These are phyloP conservation scores for Suillus luteus DNA, from an alignment of 768 basidiomycete genomes.

Conservation along the genomic window DNA sequence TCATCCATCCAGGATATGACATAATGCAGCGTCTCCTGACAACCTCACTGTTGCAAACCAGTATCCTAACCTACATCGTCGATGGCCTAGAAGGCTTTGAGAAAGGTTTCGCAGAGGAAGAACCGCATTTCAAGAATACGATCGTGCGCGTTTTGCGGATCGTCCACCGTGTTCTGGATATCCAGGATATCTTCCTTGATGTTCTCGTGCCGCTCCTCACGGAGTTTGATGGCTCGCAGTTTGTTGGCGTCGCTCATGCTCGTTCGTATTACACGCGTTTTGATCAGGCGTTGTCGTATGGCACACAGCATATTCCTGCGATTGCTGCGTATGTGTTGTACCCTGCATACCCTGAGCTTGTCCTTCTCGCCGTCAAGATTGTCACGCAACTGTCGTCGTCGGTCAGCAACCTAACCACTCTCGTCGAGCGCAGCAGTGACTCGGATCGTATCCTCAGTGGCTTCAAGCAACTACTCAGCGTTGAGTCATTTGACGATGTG, in stretches of 20 bases:
- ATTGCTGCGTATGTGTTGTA: conserved; percentile 78
- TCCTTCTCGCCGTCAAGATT: conserved; percentile 78
- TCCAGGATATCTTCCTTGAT: conserved; percentile 89
- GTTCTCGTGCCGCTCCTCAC: conserved; percentile 78
- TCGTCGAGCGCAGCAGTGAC: conserved; percentile 79
- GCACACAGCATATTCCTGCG: conserved; percentile 72
- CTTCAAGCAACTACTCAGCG: conserved; percentile 66
- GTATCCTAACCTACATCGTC: conserved; percentile 76
- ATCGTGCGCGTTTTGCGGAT: conserved; percentile 84
- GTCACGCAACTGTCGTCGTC: conserved; percentile 67
- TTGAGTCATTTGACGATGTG: conserved; percentile 63
- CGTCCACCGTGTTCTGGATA: conserved; percentile 75
- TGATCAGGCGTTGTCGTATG: conserved; percentile 74
- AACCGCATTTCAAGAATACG: conserved; percentile 71
- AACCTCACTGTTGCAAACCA: conserved; percentile 68
- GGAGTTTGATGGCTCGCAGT: conserved; percentile 57
- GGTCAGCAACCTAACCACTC: conserved; percentile 71
- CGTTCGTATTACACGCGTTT: conserved; percentile 73
- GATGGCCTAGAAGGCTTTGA: conserved; percentile 81
- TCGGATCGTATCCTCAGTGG: conserved; percentile 85
- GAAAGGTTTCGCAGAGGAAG: conserved; percentile 64
- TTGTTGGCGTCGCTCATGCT: conserved; percentile 58
- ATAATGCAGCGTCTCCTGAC: conserved; percentile 79
- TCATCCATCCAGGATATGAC: conserved; percentile 86
- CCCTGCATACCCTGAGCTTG: conserved; percentile 70